These are phyloP conservation scores for Capsella bursapastoris DNA, from an alignment of 345 rosid genomes.

Conservation along the genomic window DNA sequence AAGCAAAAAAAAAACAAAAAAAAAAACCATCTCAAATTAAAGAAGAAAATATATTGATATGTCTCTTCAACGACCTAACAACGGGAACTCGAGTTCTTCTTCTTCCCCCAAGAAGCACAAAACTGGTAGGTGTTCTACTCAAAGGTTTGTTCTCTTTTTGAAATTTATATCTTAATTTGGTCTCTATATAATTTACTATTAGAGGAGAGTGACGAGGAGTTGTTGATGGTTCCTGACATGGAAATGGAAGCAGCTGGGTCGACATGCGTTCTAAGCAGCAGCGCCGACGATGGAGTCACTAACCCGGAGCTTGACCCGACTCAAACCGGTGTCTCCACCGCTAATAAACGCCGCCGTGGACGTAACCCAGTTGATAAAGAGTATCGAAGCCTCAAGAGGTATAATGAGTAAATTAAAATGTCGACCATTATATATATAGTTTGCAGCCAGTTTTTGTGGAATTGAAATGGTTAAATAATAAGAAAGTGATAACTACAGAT, in stretches of 20 bases:
- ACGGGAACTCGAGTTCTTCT: constrained; percentile 42
- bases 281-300: constrained; percentile 24
- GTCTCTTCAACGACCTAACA: constrained; percentile 46
- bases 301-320: constrained; percentile 30
- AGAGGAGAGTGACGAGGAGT: constrained; percentile 76
- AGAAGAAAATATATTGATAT: constrained; percentile 15
- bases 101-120: constrained; percentile 37
- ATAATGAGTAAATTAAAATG: neutral
- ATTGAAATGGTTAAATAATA: neutral
- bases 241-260: constrained; percentile 62
- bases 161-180: neutral
- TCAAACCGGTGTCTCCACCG: constrained; percentile 39
- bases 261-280: constrained; percentile 29
- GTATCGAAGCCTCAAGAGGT: constrained; percentile 73
- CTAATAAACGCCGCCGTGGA: constrained; percentile 54
- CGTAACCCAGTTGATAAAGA: constrained; percentile 71
- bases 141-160: neutral
- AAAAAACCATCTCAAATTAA: too few relatives aligned
- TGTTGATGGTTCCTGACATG: constrained; percentile 71
- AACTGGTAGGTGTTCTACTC: constrained; percentile 11
- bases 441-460: neutral
- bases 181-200: neutral
- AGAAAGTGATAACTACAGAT: constrained; percentile 37
- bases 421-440: too few relatives aligned
- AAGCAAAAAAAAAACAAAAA: too few relatives aligned